Evolutionary conservation across 129 eudicot species (phyloP).

Genomic region (Sambucus nigra): DNA sequence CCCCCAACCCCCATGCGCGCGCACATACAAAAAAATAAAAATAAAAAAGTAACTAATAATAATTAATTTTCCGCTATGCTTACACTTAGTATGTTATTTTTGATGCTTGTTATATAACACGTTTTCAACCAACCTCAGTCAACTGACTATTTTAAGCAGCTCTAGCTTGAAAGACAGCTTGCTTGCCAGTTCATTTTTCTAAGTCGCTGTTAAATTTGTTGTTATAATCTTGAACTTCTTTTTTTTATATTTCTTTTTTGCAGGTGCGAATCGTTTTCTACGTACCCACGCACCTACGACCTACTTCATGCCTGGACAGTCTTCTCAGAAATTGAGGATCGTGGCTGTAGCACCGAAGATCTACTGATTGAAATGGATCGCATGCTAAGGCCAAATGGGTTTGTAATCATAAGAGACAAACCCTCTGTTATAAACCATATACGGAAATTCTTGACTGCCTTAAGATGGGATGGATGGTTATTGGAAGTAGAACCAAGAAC

Average conservation of each 20-base stretch:
- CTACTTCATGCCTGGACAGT: slow-evolving; percentile 83
- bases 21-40: too few species aligned
- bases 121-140: too few species aligned
- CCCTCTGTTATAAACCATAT: slow-evolving; percentile 42
- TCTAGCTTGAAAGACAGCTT: too few species aligned
- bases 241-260: slow-evolving; percentile 9
- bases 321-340: slow-evolving; percentile 52
- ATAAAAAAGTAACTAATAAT: too few species aligned
- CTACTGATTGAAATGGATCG: slow-evolving; percentile 92
- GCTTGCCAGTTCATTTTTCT: too few species aligned
- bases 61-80: too few species aligned
- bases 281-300: slow-evolving; percentile 93
- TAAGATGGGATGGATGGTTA: slow-evolving; percentile 71
- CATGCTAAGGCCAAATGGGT: slow-evolving; percentile 78
- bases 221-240: background rate
- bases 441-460: slow-evolving; percentile 45
- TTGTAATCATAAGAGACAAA: slow-evolving; percentile 69
- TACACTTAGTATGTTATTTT: too few species aligned
- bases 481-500: slow-evolving; percentile 73
- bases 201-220: background rate
- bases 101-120: too few species aligned
- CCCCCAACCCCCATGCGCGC: too few species aligned
- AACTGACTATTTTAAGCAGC: too few species aligned
- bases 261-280: slow-evolving; percentile 98
- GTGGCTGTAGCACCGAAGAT: slow-evolving; percentile 80